phyloP scores from a whole-genome alignment of 164 flowering plant species.

The Annona squamosa region DNA sequence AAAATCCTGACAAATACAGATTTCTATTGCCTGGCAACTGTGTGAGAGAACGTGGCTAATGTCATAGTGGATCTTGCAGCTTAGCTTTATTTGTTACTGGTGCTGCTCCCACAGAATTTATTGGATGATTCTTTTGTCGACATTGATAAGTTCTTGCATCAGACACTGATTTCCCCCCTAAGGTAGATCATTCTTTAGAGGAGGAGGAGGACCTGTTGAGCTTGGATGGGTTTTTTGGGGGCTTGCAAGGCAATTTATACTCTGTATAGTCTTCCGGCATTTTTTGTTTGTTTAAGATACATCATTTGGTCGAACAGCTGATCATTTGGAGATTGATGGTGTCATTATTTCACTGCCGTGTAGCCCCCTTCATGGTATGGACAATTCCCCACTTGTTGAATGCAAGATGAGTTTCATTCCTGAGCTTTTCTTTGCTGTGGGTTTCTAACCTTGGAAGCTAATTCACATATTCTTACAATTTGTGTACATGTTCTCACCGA shows the following conservation, averaged over 20 bases:
- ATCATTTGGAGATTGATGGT: constrained; percentile 3
- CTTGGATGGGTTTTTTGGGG: constrained; percentile 15
- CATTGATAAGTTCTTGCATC: constrained; percentile 1
- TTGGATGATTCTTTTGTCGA: constrained; percentile 3
- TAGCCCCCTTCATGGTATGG: constrained; percentile 9
- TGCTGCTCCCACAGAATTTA: constrained; percentile 2
- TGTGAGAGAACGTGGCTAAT: constrained; percentile 52
- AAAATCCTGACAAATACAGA: constrained; percentile 61
- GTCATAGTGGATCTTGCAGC: constrained; percentile 2
- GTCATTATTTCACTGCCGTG: constrained; percentile 6
- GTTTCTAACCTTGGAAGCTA: constrained; percentile 23
- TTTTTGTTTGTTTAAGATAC: constrained; percentile 15
- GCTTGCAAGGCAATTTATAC: constrained; percentile 12
- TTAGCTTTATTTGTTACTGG: neutral
- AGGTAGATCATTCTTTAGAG: constrained; percentile 26
- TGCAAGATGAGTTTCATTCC: constrained; percentile 22
- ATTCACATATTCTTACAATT: constrained; percentile 23
- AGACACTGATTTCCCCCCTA: constrained; percentile 14
- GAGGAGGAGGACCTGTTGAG: constrained; percentile 9
- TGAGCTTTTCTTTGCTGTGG: constrained; percentile 27
- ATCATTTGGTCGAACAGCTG: constrained; percentile 17
- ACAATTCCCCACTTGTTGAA: constrained; percentile 6
- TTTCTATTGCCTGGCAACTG: constrained; percentile 87
- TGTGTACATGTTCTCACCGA: constrained; percentile 12
- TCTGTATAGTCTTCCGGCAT: constrained; percentile 19